Conservation (phyloP, 2,329 filamentous ascomycete species). For the Metarhizium sp. region DNA sequence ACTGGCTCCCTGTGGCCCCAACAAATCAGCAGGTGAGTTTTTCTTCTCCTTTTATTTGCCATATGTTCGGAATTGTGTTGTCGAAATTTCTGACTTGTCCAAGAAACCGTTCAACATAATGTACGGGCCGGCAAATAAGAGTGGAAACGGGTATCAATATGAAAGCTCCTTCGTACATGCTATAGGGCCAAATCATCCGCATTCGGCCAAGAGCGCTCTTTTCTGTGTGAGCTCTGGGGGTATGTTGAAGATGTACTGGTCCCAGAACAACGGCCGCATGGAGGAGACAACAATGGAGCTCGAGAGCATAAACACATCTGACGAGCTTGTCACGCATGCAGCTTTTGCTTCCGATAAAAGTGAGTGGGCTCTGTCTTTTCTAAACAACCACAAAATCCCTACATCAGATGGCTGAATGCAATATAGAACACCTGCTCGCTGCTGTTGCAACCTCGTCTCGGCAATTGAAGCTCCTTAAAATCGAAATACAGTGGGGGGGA, state of each 20-base stretch:
- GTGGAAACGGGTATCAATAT: slow-evolving; percentile 57
- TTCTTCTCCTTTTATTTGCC: neutral
- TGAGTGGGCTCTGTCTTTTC: slow-evolving; percentile 23
- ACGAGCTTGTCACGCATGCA: slow-evolving; percentile 73
- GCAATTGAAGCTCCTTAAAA: slow-evolving; percentile 64
- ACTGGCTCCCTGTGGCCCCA: slow-evolving; percentile 65
- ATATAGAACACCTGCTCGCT: slow-evolving; percentile 45
- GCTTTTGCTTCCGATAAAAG: slow-evolving; percentile 66
- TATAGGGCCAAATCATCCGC: slow-evolving; percentile 64
- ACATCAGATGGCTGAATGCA: slow-evolving; percentile 15
- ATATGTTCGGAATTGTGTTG: neutral
- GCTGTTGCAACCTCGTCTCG: slow-evolving; percentile 60
- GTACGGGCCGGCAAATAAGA: slow-evolving; percentile 55
- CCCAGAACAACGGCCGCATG: slow-evolving; percentile 63
- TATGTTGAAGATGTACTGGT: slow-evolving; percentile 65
- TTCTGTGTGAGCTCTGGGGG: slow-evolving; percentile 69
- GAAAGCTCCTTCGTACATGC: slow-evolving; percentile 56
- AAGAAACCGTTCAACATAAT: slow-evolving; percentile 35
- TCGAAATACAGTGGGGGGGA: slow-evolving; percentile 65
- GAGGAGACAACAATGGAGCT: slow-evolving; percentile 66
- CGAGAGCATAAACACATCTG: slow-evolving; percentile 60
- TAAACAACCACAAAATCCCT: neutral
- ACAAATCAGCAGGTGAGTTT: slow-evolving; percentile 26
- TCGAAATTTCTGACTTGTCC: slow-evolving; percentile 1
- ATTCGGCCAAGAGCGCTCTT: slow-evolving; percentile 61